Conservation (phyloP, 1,284 basidiomycete species). For the Lentinula novae-zelandiae region DNA sequence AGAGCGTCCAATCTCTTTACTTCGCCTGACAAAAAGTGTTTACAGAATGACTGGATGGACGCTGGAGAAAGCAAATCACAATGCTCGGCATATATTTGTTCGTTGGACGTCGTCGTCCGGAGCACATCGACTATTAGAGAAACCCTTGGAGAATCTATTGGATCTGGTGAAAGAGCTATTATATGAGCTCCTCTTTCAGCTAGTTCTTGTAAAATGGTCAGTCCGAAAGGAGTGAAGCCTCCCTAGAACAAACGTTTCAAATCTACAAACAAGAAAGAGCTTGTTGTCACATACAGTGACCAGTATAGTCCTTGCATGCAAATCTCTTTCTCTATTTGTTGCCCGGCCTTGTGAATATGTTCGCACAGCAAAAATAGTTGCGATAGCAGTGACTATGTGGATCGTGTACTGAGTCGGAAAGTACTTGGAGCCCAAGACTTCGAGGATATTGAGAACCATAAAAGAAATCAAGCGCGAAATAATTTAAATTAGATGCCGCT, state of each 20-base stretch:
- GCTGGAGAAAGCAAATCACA: slow-evolving; percentile 63
- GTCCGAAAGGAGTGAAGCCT: slow-evolving; percentile 66
- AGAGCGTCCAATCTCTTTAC: slow-evolving; percentile 69
- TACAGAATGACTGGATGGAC: slow-evolving; percentile 65
- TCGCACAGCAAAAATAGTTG: slow-evolving; percentile 43
- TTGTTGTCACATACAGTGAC: slow-evolving; percentile 49
- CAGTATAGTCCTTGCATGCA: slow-evolving; percentile 67
- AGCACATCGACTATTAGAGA: slow-evolving; percentile 61
- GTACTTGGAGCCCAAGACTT: slow-evolving; percentile 27
- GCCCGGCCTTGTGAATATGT: slow-evolving; percentile 63
- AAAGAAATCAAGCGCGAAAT: no score
- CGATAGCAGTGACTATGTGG: slow-evolving; percentile 42
- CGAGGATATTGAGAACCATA: slow-evolving; percentile 37
- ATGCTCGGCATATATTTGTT: slow-evolving; percentile 70
- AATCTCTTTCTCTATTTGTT: slow-evolving; percentile 66
- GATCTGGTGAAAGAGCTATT: slow-evolving; percentile 62
- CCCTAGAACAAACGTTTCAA: slow-evolving; percentile 40
- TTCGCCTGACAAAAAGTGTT: slow-evolving; percentile 56
- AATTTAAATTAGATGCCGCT: no score
- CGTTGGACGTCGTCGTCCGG: slow-evolving; percentile 64
- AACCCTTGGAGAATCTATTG: slow-evolving; percentile 50
- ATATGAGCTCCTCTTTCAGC: slow-evolving; percentile 72
- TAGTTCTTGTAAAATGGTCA: slow-evolving; percentile 60
- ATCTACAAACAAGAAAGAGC: background rate
- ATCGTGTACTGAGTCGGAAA: slow-evolving; percentile 37